Base-by-base conservation (phyloP, 2,329 filamentous ascomycete species). In the Raffaelea arxii region DNA sequence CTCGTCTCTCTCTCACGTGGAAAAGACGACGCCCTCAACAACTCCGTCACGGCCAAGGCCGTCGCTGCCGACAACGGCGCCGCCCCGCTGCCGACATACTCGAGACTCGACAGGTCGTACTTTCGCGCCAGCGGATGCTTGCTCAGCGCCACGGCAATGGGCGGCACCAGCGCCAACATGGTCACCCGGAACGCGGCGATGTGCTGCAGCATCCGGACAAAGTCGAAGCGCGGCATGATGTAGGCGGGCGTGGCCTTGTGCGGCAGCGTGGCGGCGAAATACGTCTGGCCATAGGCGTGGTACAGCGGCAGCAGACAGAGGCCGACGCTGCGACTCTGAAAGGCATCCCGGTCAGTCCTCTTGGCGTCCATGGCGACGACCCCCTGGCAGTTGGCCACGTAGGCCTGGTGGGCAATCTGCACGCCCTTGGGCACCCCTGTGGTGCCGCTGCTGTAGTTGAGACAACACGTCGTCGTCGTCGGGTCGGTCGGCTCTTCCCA, bases 361-460 rank as follows among this genome's bases (percentile, higher is more conserved):
- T 72, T 59, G 11, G 64, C 54, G 3, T 59, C 55, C 21, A 78
- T 61, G 52, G 69, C 65, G n/a, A 73, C 67, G 16, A 78, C 75
- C 49, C 84, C 79, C 14, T 68, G 56, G 53, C 78, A 75, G 58
- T 91, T 91, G 51, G 85, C 74, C 38, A 89, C 75, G 56, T 87
- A 86, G 54, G 87, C 84, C 49, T 71, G 68, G 62, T 94, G 87
- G n/a, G 80, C 79, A 53, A 92, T 84, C 63, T 85, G 80, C 14
- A 92, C 87, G 11, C 88, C 88, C 61, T 94, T 94, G 10, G 87
- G 86, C 4, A 88, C 72, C 6, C 88, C 87, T 0, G 88, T 94
- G 1, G 84, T 90, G 11, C 86, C 80, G 25, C 77, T 82, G 53
- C 79, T 85, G 64, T 91, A 94, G 62, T 94, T 92, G 51, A 94